A percentile compares a stretch with the other conserved stretches of the same genome.
Conservation (phyloP, 805 yeast species). For the Candida jianshihensis region DNA sequence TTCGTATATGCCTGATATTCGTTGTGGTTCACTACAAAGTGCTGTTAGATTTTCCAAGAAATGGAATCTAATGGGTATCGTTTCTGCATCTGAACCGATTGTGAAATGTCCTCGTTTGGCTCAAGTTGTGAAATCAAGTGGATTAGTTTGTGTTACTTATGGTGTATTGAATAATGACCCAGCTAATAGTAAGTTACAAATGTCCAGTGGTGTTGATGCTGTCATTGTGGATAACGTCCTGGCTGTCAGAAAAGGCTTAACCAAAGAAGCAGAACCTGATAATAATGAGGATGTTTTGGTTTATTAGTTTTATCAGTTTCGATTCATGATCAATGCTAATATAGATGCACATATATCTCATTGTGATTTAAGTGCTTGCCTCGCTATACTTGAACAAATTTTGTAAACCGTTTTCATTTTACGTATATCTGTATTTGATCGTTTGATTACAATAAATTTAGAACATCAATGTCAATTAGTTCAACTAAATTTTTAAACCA, state of each 20-base stretch:
- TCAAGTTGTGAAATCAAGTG: conserved; percentile 83
- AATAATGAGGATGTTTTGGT: neutral
- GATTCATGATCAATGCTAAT: too few relatives aligned
- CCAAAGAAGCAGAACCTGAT: conserved; percentile 23
- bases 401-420: too few relatives aligned
- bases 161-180: conserved; percentile 84
- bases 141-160: conserved; percentile 89
- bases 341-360: too few relatives aligned
- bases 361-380: too few relatives aligned
- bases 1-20: conserved; percentile 74
- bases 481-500: too few relatives aligned
- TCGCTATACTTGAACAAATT: too few relatives aligned
- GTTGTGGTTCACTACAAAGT: conserved; percentile 83
- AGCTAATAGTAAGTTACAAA: conserved; percentile 72
- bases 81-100: conserved; percentile 79
- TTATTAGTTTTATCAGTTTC: neutral
- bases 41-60: conserved; percentile 86
- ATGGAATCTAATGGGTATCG: conserved; percentile 90
- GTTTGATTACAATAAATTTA: too few relatives aligned
- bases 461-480: too few relatives aligned
- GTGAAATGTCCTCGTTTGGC: conserved; percentile 88
- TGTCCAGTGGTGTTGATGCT: conserved; percentile 95
- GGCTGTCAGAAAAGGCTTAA: conserved; percentile 83
- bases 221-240: conserved; percentile 94
- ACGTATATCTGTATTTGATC: too few relatives aligned